A percentile compares a stretch with the other conserved stretches of the same genome.
phyloP scores from a whole-genome alignment of 176 grass and related monocot genomes.

The Puya raimondii region DNA sequence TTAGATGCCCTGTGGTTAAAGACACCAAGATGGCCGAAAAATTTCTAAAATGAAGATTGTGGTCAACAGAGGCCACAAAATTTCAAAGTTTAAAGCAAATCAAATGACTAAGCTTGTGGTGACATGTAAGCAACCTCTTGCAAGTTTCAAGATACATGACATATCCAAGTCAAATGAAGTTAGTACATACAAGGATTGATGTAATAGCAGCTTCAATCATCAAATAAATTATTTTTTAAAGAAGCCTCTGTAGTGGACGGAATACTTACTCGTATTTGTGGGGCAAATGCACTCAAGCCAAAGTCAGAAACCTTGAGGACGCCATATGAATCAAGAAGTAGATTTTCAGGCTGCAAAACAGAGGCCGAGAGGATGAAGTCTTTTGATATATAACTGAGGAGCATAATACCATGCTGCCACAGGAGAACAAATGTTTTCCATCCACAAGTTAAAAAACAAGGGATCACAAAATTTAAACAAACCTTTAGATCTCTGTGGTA shows the following conservation, averaged over 20 bases:
- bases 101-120: too few relatives aligned
- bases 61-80: too few relatives aligned
- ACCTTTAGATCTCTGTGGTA: constrained; percentile 98
- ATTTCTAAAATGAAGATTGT: too few relatives aligned
- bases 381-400: background rate
- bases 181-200: too few relatives aligned
- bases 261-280: constrained; percentile 56
- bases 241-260: background rate
- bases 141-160: too few relatives aligned
- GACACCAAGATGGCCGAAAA: too few relatives aligned
- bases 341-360: constrained; percentile 83
- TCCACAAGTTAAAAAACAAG: background rate
- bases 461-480: constrained; percentile 7
- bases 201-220: background rate
- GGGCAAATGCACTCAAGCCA: constrained; percentile 77
- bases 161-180: too few relatives aligned
- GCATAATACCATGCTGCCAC: background rate
- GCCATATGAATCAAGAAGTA: constrained; percentile 79
- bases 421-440: background rate
- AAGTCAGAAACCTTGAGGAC: constrained; percentile 93
- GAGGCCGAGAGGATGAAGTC: constrained; percentile 7
- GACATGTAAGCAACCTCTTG: too few relatives aligned
- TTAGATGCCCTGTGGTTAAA: too few relatives aligned
- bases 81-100: too few relatives aligned
- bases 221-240: background rate